phyloP scores from a whole-genome alignment of 2,329 filamentous ascomycete species.

The Metarhizium album region DNA sequence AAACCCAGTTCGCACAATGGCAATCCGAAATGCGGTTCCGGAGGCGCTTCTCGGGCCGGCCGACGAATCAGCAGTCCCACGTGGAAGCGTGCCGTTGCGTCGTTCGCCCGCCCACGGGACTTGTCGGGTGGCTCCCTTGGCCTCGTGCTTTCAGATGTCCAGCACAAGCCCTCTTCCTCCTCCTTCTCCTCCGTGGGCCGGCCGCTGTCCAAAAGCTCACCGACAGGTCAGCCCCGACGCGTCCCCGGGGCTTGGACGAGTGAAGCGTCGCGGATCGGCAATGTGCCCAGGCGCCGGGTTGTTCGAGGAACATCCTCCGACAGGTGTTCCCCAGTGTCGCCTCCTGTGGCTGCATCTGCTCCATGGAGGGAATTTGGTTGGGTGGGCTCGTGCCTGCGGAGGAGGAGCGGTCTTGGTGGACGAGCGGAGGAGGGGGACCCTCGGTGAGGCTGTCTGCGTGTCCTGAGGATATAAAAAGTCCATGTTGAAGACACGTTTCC shows the following conservation, averaged over 20 bases:
- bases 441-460: background rate
- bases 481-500: background rate
- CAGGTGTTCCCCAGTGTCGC: background rate
- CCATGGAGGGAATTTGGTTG: background rate
- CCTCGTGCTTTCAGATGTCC: no score
- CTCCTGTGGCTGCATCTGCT: background rate
- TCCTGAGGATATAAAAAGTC: background rate
- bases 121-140: background rate
- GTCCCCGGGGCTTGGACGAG: background rate
- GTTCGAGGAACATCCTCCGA: no score
- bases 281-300: background rate
- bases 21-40: background rate
- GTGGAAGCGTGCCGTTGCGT: conserved; percentile 18
- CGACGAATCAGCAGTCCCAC: conserved; percentile 20
- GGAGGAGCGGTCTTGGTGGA: background rate
- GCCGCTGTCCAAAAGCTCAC: background rate
- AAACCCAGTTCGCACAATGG: no score
- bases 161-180: no score
- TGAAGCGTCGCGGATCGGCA: background rate
- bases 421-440: background rate
- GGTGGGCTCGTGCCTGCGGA: background rate
- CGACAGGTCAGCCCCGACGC: background rate
- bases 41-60: background rate
- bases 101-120: background rate
- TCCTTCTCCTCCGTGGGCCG: background rate